Base-by-base conservation (phyloP, 495 filamentous ascomycete species). In the Aspergillus mulundensis region DNA sequence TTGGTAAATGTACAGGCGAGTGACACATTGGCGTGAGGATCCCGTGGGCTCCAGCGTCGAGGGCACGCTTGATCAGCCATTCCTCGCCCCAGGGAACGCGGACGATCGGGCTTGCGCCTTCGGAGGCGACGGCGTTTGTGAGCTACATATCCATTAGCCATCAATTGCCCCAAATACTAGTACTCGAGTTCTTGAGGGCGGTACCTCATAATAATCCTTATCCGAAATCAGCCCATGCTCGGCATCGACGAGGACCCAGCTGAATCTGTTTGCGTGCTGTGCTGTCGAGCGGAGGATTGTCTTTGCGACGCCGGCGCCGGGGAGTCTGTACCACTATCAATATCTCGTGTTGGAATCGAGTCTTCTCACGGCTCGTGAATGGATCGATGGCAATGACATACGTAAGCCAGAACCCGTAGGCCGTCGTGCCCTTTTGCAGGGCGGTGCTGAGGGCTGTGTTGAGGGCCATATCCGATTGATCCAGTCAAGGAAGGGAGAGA, bases 181-280 rank as follows among this genome's bases (percentile, higher is more conserved):
- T n/a, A n/a, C n/a, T n/a, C n/a, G n/a, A n/a, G n/a, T n/a, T n/a
- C n/a, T n/a, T n/a, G n/a, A n/a, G n/a, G 25, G 25, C 25, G 25
- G 36, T 39, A 60, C 57, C 39, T 60, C 57, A 18, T 60, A 60
- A 15, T 60, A 60, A 19, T 60, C 57, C 25, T 49, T 54, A 32
- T 74, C 71, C 18, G 67, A 66, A 38, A 74, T 74, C 62, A 88
- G 85, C n/a, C 89, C 89, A 67, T 94, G 89, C 66, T 91, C 87
- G 46, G 81, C 86, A 66, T 93, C 89, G 30, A 93, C 82, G 62
- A 90, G 74, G 5, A 91, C 83, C 87, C 87, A 93, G 68, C 65
- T 69, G 61, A 72, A 74, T 40, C 59, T 10, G 34, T 57, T 59
- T 3, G 66, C 54, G 23, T 63, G 63, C 12, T 62, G 60, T 7